Conservation (phyloP, 2,329 filamentous ascomycete genomes). For the Talaromyces rugulosus region DNA sequence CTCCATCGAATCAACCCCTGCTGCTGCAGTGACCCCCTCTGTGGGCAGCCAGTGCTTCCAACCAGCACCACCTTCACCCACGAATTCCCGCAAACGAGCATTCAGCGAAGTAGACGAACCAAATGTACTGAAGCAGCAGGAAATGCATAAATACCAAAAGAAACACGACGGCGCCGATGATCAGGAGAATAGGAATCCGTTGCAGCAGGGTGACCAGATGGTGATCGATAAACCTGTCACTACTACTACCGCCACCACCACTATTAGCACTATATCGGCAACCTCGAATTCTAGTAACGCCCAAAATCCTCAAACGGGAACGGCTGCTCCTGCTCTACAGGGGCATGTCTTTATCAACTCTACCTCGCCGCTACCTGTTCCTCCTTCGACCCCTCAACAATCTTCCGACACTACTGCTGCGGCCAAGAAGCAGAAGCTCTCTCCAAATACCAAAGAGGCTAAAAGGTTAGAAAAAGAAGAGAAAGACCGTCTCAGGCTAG, state of each 20-base stretch:
- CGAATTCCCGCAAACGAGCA: slow-evolving; percentile 8
- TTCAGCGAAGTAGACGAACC: slow-evolving; percentile 11
- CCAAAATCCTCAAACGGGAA: neutral
- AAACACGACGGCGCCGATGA: neutral
- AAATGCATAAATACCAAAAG: neutral
- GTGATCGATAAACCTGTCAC: slow-evolving; percentile 3
- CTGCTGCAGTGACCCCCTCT: neutral
- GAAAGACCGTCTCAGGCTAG: slow-evolving; percentile 27
- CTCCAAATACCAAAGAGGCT: slow-evolving; percentile 8
- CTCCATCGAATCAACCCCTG: slow-evolving; percentile 3
- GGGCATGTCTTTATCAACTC: neutral
- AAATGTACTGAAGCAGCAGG: neutral
- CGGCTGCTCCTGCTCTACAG: too few species aligned
- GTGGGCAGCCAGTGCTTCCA: neutral
- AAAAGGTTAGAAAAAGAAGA: slow-evolving; percentile 18
- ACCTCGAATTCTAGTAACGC: neutral
- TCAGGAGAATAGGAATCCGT: slow-evolving; percentile 11
- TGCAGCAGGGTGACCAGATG: neutral
- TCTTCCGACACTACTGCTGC: neutral
- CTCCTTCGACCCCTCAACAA: neutral
- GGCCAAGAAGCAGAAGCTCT: slow-evolving; percentile 8
- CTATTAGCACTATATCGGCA: neutral
- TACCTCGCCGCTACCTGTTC: neutral
- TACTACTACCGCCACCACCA: neutral
- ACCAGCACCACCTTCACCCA: neutral